These are phyloP conservation scores for Alternaria gaisen DNA, from an alignment of 2,329 filamentous ascomycete species.

Conservation along the genomic window DNA sequence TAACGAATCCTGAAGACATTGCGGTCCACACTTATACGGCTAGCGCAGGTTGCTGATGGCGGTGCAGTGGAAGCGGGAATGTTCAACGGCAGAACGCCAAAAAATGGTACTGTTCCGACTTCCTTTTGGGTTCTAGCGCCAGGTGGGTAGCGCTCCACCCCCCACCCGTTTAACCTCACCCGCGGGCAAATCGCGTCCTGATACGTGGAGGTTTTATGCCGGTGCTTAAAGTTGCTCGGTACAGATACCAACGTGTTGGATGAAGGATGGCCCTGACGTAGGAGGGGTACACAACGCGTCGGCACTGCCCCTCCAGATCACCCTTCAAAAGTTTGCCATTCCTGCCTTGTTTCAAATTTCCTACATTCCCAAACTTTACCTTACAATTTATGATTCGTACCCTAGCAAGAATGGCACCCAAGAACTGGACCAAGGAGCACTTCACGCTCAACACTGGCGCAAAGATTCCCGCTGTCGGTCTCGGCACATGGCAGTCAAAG, in stretches of 20 bases:
- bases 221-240: constrained; percentile 16
- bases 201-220: constrained; percentile 19
- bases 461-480: constrained; percentile 78
- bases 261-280: constrained; percentile 19
- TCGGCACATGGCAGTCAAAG: constrained; percentile 81
- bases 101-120: constrained; percentile 16
- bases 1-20: constrained; percentile 63
- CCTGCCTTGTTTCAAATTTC: constrained; percentile 10
- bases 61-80: background rate
- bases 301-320: constrained; percentile 7
- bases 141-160: constrained; percentile 1
- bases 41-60: constrained; percentile 20
- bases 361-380: constrained; percentile 15
- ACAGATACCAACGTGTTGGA: constrained; percentile 1
- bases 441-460: constrained; percentile 63
- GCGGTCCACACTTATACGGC: constrained; percentile 15
- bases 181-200: constrained; percentile 16
- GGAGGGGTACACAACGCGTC: constrained; percentile 19
- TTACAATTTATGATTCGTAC: constrained; percentile 34
- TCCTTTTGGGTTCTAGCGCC: constrained; percentile 17
- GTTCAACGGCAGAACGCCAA: constrained; percentile 10
- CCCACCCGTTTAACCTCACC: constrained; percentile 12
- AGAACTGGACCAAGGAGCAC: constrained; percentile 51
- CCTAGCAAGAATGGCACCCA: constrained; percentile 42
- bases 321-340: constrained; percentile 14